Evolutionary conservation across 2,329 filamentous ascomycete genomes (phyloP), one percentile per base, ranked within the genome.

Genomic region (Onygenales sp.): DNA sequence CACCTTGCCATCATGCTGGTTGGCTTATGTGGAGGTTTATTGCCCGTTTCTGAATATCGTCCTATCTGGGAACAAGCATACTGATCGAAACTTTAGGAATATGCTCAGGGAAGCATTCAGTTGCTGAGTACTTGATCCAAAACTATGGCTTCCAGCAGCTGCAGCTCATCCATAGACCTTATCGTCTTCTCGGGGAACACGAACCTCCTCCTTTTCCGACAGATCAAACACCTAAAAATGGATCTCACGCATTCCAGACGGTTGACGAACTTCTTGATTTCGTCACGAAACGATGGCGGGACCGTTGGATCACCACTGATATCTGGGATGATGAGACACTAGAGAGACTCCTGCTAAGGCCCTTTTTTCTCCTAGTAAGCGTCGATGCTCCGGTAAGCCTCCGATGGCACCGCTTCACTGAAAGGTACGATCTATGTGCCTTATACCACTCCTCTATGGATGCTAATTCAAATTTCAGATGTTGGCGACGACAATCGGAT

Each of bases 281-380:
- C 64, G 88, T 94, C 54, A 97, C 92, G 3, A 82, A 82, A 66
- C 76, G 82, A 67, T 98, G 93, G 93, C 82, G 80, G 58, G 80
- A 85, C 54, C 82, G 84, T 52, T 98, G 87, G 80, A 88, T 97
- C 13, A 93, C 85, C 2, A 93, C 87, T 2, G 86, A 93, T 65
- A 84, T 96, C 57, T 82, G 84, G 73, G 82, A 84, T 60, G 86
- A 90, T 60, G 68, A 70, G 2, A 80, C 85, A 6, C 79, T 95
- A 4, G 88, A 96, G 61, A 78, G 83, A 27, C 82, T 96, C 49
- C 74, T 84, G 55, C 79, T 85, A 17, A 82, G 93, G 6, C 93
- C 93, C 0, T 96, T 95, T 74, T 97, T 97, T 76, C 79, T 98
- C 49, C 81, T 97, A 36, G 77, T 98, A 64, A 92, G 88, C 67